Percentiles rank a stretch among this genome's conserved stretches.
These are phyloP conservation scores for Nothophoma quercina DNA, from an alignment of 2,329 filamentous ascomycete genomes.

Conservation along the genomic window DNA sequence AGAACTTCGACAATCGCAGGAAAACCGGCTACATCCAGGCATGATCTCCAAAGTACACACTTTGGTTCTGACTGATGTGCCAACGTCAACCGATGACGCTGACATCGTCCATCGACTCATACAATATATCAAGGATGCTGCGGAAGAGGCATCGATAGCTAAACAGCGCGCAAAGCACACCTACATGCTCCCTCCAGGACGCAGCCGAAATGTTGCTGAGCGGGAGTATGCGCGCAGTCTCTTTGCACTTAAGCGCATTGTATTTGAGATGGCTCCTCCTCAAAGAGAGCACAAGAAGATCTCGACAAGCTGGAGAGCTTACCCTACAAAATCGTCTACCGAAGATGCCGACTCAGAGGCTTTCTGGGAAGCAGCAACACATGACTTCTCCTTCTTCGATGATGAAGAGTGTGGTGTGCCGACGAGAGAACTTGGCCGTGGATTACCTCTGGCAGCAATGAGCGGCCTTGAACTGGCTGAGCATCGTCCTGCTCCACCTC, in stretches of 20 bases:
- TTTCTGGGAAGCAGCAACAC: slow-evolving; percentile 65
- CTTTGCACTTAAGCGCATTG: slow-evolving; percentile 63
- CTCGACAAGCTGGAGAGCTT: slow-evolving; percentile 55
- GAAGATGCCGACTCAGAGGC: slow-evolving; percentile 67
- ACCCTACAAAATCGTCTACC: slow-evolving; percentile 62
- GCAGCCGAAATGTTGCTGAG: slow-evolving; percentile 58
- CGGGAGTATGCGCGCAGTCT: slow-evolving; percentile 58
- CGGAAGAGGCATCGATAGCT: slow-evolving; percentile 62
- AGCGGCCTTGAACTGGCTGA: slow-evolving; percentile 50
- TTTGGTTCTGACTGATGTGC: slow-evolving; percentile 65
- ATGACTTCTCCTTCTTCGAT: slow-evolving; percentile 69
- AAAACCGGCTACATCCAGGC: slow-evolving; percentile 59
- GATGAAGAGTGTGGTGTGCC: slow-evolving; percentile 64
- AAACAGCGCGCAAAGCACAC: slow-evolving; percentile 62
- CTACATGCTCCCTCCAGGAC: slow-evolving; percentile 66
- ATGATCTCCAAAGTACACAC: slow-evolving; percentile 63
- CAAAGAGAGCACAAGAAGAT: slow-evolving; percentile 40
- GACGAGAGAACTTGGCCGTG: slow-evolving; percentile 53
- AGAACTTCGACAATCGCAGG: slow-evolving; percentile 42
- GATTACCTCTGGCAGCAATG: slow-evolving; percentile 57
- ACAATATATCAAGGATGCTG: slow-evolving; percentile 64
- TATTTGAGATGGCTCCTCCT: slow-evolving; percentile 58
- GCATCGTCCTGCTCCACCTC: slow-evolving; percentile 16
- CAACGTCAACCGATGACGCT: slow-evolving; percentile 55
- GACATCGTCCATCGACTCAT: slow-evolving; percentile 53